Base-by-base conservation (phyloP, 495 filamentous ascomycete species). In the Aspergillus avenaceus region DNA sequence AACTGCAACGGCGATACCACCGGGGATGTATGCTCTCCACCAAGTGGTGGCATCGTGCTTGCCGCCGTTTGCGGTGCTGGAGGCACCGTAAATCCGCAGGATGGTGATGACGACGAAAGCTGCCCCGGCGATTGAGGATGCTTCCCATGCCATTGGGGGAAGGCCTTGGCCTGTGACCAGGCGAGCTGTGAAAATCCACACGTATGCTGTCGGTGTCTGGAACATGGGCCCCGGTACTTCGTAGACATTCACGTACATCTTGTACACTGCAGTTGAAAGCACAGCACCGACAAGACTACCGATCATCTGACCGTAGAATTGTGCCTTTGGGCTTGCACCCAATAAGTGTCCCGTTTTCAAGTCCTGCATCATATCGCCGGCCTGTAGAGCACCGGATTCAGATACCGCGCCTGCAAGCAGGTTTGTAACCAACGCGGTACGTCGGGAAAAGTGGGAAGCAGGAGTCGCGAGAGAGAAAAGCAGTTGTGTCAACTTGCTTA, bases 331-430 rank as follows among this genome's bases (percentile, higher is more conserved):
- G 9, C 90, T 82, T 8, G 93, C 93, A 12, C 91, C 90, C 3
- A 99, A 77, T 0, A 99, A 72, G 67, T 99, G 90, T 4, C 93
- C 93, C 0, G 93, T 96, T 66, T 99, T 99, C 26, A 99, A 80
- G 62, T 99, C 93, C 59, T 99, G 93, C 87, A 99, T 91, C 62
- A 99, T 84, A 63, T 99, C 93, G 11, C 93, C 93, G 3, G 93
- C 95, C 71, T 99, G 95, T 26, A 96, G 74, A 6, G 93, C 93
- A 19, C 92, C 93, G 42, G 90, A 85, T 61, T 89, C 84, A 29
- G 83, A 82, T 25, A 97, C 87, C 0, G 92, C 95, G n/a, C 93
- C 93, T 0, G 90, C 93, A 8, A 99, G 80, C 9, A 97, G 79
- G 52, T 99, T 99, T 52, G 96, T 96, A 47, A 92, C 75, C 4